Conservation (phyloP, 202 grass and related monocot genomes). For the Setaria viridis region DNA sequence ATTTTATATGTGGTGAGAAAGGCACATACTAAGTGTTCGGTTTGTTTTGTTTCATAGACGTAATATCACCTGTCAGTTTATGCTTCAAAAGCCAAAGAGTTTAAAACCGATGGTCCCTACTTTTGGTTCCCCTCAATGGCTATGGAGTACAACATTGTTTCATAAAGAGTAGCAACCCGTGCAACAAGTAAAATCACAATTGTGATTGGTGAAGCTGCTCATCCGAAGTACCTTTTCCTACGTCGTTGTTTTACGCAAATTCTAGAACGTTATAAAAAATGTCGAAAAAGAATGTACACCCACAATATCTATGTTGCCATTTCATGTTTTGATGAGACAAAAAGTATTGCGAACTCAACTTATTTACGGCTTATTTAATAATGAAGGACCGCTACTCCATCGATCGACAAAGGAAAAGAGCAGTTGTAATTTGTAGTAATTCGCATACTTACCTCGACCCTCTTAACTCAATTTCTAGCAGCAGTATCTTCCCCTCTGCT, state of each 20-base stretch:
- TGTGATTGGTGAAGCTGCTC: not conserved
- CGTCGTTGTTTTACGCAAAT: not conserved
- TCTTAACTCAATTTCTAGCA: not conserved
- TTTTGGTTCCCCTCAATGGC: not conserved
- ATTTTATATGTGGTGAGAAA: not conserved
- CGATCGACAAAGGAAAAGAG: not conserved
- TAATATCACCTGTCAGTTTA: not conserved
- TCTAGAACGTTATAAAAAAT: not conserved
- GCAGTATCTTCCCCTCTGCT: not conserved
- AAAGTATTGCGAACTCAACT: not conserved
- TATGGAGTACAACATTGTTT: not conserved
- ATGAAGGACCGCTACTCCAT: not conserved
- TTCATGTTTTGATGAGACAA: not conserved
- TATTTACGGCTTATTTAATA: not conserved
- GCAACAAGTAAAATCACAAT: not conserved
- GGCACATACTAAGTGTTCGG: fast-evolving
- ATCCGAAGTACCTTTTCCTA: not conserved
- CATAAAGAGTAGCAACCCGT: not conserved
- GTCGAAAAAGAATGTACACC: not conserved
- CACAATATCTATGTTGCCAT: no score
- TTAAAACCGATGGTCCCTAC: not conserved
- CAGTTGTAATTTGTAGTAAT: not conserved
- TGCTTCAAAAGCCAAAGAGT: not conserved
- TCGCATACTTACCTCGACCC: not conserved
- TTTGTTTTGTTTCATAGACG: not conserved